Evolutionary conservation across 345 rosid genomes (phyloP).

Genomic region (Rhodomyrtus tomentosa): DNA sequence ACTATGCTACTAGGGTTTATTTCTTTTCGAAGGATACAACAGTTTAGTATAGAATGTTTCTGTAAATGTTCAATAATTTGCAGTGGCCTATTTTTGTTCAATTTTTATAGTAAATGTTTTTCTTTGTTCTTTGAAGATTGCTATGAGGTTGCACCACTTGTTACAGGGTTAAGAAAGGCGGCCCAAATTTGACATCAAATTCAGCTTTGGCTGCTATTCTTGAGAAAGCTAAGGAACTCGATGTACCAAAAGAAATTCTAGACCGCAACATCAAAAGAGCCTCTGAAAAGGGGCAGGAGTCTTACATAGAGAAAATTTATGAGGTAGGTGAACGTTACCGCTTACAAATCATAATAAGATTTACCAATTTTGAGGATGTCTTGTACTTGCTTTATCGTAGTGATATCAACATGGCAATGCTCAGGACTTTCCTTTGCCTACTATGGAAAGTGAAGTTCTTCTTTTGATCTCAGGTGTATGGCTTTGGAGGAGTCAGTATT

Average conservation of each 20-base stretch:
- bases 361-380: not conserved
- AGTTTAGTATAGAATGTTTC: not conserved
- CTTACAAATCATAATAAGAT: slow-evolving; percentile 1
- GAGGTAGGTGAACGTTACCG: slow-evolving; percentile 37
- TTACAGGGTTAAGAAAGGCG: slow-evolving; percentile 78
- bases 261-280: slow-evolving; percentile 91
- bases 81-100: not conserved
- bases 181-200: slow-evolving; percentile 76
- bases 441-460: not conserved
- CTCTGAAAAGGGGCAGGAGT: slow-evolving; percentile 86
- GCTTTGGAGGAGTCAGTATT: slow-evolving; percentile 87
- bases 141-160: not conserved
- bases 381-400: not conserved
- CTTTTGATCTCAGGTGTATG: slow-evolving; percentile 55
- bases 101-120: not conserved
- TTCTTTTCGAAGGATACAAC: not conserved
- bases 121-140: not conserved
- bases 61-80: not conserved
- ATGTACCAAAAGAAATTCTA: slow-evolving; percentile 86
- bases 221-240: slow-evolving; percentile 83
- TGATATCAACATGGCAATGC: not conserved
- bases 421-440: not conserved
- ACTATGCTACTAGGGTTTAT: not conserved
- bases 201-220: slow-evolving; percentile 59
- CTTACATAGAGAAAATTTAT: slow-evolving; percentile 71